Evolutionary conservation across 139 green algal genomes (phyloP), one percentile per base, ranked within the genome.

Genomic region (Coccomyxa sp.): DNA sequence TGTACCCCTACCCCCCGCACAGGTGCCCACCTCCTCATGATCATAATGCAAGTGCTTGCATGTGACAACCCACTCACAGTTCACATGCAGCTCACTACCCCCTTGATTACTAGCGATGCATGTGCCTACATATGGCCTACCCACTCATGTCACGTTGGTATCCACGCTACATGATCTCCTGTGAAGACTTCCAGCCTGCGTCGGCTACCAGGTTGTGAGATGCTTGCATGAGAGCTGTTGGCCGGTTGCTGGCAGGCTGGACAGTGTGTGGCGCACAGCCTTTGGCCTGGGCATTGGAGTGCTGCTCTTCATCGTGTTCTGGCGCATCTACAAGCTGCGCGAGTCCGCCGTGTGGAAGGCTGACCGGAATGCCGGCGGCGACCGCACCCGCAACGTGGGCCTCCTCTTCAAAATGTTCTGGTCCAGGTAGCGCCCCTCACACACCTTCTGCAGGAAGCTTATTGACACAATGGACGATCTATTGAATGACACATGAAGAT

Each of bases 221-320:
- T 51, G 38, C 7, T 11, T 51, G 38, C 38, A 7, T 51, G 38
- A 51, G 7, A 7, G 38, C 38, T 51, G 3, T 51, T 51, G 38
- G 38, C 38, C 38, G 38, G 38, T 51, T 17, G 30, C n/a, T 30
- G 31, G 74, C 83, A 68, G 68, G 51, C 74, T 87, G 74, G 59
- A 31, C 60, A 80, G 74, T n/a, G 85, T 88, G 21, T 88, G 85
- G 85, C 76, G 85, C 12, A 81, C 58, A n/a, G 38, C 77, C 10
- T 85, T 83, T 25, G 85, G 77, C 77, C 71, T 88, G 76, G 85
- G 85, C 76, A 59, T 85, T 57, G 80, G 85, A 57, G 81, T 81
- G 57, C 60, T 88, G 77, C 23, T 67, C 15, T 81, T 60, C 77
- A 32, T 32, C 7, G 15, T 82, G 80, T 71, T 28, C 63, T 71